phyloP scores from a whole-genome alignment of 768 basidiomycete genomes.

The Collybia mongolica region DNA sequence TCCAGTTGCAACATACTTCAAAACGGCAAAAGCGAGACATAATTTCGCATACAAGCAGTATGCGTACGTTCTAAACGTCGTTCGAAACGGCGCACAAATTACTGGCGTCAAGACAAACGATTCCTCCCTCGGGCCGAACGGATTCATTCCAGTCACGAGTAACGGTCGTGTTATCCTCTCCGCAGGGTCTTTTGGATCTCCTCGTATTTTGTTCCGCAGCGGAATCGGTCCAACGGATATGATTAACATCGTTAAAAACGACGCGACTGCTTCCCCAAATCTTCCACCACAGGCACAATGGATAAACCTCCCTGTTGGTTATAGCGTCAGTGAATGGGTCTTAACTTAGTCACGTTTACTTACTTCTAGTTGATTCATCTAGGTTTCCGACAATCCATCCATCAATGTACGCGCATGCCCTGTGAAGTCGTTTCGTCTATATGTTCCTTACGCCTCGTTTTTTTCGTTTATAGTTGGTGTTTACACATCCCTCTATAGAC shows the following conservation, averaged over 20 bases:
- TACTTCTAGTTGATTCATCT: neutral
- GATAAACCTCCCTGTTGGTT: constrained; percentile 61
- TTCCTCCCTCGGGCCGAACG: constrained; percentile 51
- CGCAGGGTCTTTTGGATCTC: constrained; percentile 54
- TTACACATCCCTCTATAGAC: constrained; percentile 62
- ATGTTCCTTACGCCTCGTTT: neutral
- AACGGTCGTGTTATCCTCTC: constrained; percentile 63
- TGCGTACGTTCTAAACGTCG: constrained; percentile 48
- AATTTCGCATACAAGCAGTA: constrained; percentile 53
- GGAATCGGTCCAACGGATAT: constrained; percentile 63
- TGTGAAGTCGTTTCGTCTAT: neutral
- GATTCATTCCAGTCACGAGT: constrained; percentile 50
- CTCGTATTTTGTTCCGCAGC: constrained; percentile 57
- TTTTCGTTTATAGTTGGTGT: constrained; percentile 42
- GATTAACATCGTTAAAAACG: constrained; percentile 47
- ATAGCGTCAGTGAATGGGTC: constrained; percentile 31
- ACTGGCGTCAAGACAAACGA: constrained; percentile 64
- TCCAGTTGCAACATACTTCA: constrained; percentile 59
- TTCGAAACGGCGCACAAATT: constrained; percentile 54
- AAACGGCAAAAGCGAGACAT: constrained; percentile 48
- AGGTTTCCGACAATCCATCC: constrained; percentile 62
- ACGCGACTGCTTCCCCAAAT: constrained; percentile 42
- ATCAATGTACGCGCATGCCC: constrained; percentile 44
- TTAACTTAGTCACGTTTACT: neutral
- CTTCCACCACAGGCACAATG: constrained; percentile 48